These are phyloP conservation scores for Kalaharituber pfeilii DNA, from an alignment of 2,329 filamentous ascomycete species.

Conservation along the genomic window DNA sequence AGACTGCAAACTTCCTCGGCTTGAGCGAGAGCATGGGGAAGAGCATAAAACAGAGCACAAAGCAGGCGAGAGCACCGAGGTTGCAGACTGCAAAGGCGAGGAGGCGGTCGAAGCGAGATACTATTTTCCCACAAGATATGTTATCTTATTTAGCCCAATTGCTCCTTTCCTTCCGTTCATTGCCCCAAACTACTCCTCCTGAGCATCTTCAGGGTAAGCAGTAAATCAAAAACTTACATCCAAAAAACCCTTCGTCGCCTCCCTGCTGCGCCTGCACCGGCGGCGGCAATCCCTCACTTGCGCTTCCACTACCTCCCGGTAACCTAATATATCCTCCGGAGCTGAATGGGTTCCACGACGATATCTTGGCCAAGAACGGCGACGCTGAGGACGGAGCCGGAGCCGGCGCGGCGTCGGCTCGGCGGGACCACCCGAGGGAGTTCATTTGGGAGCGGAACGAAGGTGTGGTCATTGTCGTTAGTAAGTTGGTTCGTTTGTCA, in stretches of 20 bases:
- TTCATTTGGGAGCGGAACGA: conserved; percentile 67
- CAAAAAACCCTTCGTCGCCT: conserved; percentile 81
- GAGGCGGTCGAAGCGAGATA: conserved; percentile 92
- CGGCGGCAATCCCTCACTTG: conserved; percentile 41
- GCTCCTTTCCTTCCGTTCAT: background rate
- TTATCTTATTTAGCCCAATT: background rate
- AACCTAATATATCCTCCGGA: conserved; percentile 76
- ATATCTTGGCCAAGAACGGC: conserved; percentile 62
- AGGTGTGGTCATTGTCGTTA: conserved; percentile 82
- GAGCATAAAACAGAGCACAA: conserved; percentile 79
- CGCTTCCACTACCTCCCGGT: too few relatives aligned
- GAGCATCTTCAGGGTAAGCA: background rate
- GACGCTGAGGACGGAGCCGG: conserved; percentile 37
- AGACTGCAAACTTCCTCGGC: conserved; percentile 85
- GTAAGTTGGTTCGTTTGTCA: too few relatives aligned
- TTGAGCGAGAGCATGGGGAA: conserved; percentile 66
- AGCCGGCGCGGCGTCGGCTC: conserved; percentile 61
- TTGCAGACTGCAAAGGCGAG: conserved; percentile 86
- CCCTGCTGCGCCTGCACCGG: conserved; percentile 70
- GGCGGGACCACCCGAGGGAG: conserved; percentile 82
- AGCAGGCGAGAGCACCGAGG: conserved; percentile 73
- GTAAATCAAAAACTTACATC: conserved; percentile 50
- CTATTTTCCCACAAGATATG: conserved; percentile 33
- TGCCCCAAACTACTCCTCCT: background rate
- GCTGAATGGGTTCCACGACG: conserved; percentile 75